Evolutionary conservation across 108 stramenopile species (phyloP).

Genomic region (Skeletonema marinoi): DNA sequence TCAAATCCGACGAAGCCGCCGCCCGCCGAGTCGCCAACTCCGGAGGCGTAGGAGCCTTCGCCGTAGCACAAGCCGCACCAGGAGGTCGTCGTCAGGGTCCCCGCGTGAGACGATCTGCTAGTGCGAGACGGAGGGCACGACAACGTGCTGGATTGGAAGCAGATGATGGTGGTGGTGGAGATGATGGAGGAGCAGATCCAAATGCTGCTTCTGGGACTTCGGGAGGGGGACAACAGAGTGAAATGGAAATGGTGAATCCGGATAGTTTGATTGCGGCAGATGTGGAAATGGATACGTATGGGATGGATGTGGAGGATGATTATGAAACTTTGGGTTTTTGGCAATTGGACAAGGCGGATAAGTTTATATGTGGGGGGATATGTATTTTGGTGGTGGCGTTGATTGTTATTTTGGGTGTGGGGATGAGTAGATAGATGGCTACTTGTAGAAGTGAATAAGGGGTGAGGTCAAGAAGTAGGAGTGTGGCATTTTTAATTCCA

Average conservation of each 20-base stretch:
- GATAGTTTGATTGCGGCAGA: conserved; percentile 34
- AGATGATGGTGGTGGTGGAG: neutral
- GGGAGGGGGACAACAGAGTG: neutral
- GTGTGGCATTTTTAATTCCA: too few species aligned
- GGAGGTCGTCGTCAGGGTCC: conserved; percentile 27
- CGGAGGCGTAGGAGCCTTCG: conserved; percentile 36
- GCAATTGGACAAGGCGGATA: conserved; percentile 46
- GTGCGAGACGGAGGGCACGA: conserved; percentile 20
- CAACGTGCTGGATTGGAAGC: conserved; percentile 33
- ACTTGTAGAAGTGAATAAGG: too few species aligned
- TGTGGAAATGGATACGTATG: conserved; percentile 25
- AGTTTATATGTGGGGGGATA: conserved; percentile 41
- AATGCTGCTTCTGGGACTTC: neutral
- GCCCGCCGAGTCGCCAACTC: conserved; percentile 17
- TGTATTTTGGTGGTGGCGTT: conserved; percentile 27
- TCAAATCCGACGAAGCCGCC: conserved; percentile 40
- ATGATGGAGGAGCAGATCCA: neutral
- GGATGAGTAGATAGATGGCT: conserved; percentile 11
- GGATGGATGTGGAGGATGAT: conserved; percentile 29
- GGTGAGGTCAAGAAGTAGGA: too few species aligned
- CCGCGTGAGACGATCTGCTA: conserved; percentile 31
- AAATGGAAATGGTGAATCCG: conserved; percentile 18
- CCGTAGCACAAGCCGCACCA: conserved; percentile 40
- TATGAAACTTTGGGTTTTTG: conserved; percentile 35
- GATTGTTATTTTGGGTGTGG: conserved; percentile 41